A percentile compares a stretch with the other conserved stretches of the same genome.
phyloP scores from a whole-genome alignment of 2,329 filamentous ascomycete genomes.

The Cordyceps cicadae region DNA sequence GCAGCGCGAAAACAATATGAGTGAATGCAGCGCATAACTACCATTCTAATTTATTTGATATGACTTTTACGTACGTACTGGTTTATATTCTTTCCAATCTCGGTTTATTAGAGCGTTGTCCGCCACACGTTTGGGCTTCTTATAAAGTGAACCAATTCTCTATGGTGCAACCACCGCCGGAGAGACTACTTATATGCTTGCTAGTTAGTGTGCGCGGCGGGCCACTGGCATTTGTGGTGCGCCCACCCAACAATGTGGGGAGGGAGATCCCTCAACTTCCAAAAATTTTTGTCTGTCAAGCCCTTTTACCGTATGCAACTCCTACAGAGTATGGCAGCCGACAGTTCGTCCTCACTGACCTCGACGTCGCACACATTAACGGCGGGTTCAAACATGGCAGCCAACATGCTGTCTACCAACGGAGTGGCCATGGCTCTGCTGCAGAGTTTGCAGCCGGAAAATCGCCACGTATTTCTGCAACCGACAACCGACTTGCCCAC shows the following conservation, averaged over 20 bases:
- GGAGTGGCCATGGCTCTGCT: conserved; percentile 39
- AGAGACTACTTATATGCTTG: no score
- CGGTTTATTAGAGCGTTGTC: no score
- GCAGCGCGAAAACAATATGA: background rate
- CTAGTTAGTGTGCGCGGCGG: background rate
- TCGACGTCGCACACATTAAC: conserved; percentile 58
- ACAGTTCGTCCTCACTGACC: conserved; percentile 51
- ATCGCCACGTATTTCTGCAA: conserved; percentile 69
- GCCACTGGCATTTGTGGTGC: conserved; percentile 3
- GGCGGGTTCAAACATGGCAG: conserved; percentile 36
- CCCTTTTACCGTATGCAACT: background rate
- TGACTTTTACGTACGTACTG: background rate
- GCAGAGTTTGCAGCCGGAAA: conserved; percentile 46
- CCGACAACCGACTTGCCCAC: conserved; percentile 59
- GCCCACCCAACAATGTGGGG: conserved; percentile 9
- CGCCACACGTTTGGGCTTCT: no score
- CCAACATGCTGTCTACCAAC: conserved; percentile 18
- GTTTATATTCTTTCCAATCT: background rate
- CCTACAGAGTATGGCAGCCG: conserved; percentile 25
- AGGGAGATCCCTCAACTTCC: background rate
- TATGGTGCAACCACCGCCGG: background rate
- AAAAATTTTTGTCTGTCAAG: conserved; percentile 5
- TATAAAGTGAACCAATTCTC: no score
- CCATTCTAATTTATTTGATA: background rate
- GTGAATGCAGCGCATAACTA: background rate